Conservation (phyloP, 257 asterid species). For the Solanum clarkiae region DNA sequence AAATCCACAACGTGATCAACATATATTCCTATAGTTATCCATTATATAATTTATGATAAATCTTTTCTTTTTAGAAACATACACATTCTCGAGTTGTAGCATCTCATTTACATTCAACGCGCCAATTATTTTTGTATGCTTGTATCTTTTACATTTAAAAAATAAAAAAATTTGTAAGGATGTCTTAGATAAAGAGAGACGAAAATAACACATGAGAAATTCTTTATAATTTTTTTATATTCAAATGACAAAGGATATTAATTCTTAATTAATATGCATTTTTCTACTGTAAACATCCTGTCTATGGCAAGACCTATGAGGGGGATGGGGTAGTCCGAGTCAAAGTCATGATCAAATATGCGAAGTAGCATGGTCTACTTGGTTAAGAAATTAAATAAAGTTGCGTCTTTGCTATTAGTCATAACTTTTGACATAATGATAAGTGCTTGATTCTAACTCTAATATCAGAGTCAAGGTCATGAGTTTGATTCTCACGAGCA, state of each 20-base stretch:
- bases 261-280: too few species aligned
- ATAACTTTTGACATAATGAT: too few species aligned
- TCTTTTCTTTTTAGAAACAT: not conserved
- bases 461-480: too few species aligned
- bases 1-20: not conserved
- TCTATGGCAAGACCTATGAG: too few species aligned
- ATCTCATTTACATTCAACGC: not conserved
- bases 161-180: not conserved
- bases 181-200: not conserved
- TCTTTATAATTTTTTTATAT: not conserved
- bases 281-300: too few species aligned
- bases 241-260: not conserved
- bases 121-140: not conserved
- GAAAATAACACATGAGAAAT: not conserved
- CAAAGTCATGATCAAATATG: too few species aligned
- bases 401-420: accelerated
- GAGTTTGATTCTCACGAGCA: too few species aligned
- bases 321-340: too few species aligned
- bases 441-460: too few species aligned
- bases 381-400: too few species aligned
- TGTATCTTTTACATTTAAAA: not conserved
- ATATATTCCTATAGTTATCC: not conserved
- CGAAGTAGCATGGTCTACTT: too few species aligned
- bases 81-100: not conserved
- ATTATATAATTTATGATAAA: not conserved